Evolutionary conservation across 495 filamentous ascomycete species (phyloP).

Genomic region (Aeminium ludgeri): DNA sequence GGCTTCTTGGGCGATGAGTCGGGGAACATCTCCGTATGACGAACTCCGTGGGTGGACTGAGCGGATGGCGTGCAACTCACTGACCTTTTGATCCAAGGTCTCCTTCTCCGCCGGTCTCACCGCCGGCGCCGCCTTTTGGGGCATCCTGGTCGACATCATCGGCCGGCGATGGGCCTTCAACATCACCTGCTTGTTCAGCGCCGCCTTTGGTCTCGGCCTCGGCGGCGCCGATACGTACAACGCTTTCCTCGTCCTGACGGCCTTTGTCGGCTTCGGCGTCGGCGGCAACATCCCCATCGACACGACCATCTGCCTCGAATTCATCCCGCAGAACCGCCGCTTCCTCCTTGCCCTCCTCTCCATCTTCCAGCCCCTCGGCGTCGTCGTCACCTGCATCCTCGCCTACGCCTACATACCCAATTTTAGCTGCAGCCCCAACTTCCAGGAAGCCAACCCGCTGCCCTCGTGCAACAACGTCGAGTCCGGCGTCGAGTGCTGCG

Average conservation of each 20-base stretch:
- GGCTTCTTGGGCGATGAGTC: conserved; percentile 22
- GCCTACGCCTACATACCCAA: conserved; percentile 33
- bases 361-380: conserved; percentile 33
- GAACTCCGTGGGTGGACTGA: too few relatives aligned
- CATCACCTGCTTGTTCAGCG: conserved; percentile 30
- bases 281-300: conserved; percentile 37
- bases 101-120: conserved; percentile 17
- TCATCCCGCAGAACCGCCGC: conserved; percentile 32
- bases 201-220: conserved; percentile 30
- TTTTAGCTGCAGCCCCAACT: conserved; percentile 26
- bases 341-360: conserved; percentile 32
- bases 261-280: conserved; percentile 31
- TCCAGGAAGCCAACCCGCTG: conserved; percentile 17
- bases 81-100: conserved; percentile 3
- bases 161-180: conserved; percentile 36
- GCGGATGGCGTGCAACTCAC: neutral
- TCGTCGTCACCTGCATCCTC: conserved; percentile 28
- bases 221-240: conserved; percentile 28
- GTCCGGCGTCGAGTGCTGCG: conserved; percentile 29
- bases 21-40: conserved; percentile 12
- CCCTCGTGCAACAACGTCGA: conserved; percentile 23
- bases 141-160: conserved; percentile 34
- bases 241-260: conserved; percentile 29
- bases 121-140: conserved; percentile 30
- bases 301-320: conserved; percentile 33